These are phyloP conservation scores for Stenogyne calaminthoides DNA, from an alignment of 305 asterid species.

Conservation along the genomic window DNA sequence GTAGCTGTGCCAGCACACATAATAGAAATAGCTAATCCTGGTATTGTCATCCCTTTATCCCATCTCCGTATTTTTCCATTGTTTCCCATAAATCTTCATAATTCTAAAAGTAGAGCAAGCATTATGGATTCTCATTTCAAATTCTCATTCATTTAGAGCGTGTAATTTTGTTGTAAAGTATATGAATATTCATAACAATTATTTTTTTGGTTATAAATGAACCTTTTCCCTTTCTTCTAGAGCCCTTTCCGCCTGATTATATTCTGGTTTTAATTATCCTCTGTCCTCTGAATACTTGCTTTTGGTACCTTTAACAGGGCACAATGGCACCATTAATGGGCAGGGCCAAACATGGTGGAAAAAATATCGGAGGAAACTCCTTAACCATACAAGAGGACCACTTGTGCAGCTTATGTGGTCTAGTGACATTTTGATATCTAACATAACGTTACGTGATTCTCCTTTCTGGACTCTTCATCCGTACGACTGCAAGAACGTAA, in stretches of 20 bases:
- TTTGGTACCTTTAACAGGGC: slow-evolving; percentile 49
- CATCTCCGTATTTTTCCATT: not conserved
- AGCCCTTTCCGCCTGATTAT: not conserved
- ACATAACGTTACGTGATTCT: slow-evolving; percentile 65
- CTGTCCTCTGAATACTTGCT: slow-evolving; percentile 22
- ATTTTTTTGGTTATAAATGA: slow-evolving; percentile 7
- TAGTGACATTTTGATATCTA: slow-evolving; percentile 59
- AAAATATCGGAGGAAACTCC: slow-evolving; percentile 62
- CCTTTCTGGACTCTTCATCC: slow-evolving; percentile 91
- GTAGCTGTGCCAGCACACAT: not conserved
- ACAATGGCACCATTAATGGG: slow-evolving; percentile 77
- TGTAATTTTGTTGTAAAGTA: not conserved
- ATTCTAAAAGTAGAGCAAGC: not conserved
- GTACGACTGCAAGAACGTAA: slow-evolving; percentile 74
- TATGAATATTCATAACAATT: not conserved
- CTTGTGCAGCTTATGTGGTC: slow-evolving; percentile 89
- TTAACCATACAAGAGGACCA: slow-evolving; percentile 83
- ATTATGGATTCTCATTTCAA: not conserved
- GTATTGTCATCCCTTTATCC: not conserved
- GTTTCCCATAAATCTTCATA: not conserved
- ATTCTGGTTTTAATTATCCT: not conserved
- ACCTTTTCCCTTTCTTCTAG: not conserved
- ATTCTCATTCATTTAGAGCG: not conserved
- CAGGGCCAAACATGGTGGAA: slow-evolving; percentile 88
- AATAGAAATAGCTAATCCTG: not conserved